Evolutionary conservation across 1,139 yeast genomes (phyloP).

Genomic region (Protomyces inundatus): DNA sequence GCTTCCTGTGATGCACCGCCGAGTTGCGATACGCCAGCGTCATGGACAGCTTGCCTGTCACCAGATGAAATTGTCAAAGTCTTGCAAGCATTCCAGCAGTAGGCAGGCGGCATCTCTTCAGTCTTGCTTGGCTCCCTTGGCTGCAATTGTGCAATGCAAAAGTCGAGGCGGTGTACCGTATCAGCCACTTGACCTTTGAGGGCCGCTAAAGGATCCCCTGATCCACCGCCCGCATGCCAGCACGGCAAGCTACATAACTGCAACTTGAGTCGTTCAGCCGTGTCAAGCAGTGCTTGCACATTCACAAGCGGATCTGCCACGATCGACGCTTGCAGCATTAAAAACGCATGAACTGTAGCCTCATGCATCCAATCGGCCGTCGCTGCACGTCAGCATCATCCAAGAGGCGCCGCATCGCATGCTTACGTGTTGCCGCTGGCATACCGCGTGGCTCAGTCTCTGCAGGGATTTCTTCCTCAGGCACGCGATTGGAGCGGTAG

Average conservation of each 20-base stretch:
- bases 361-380: not conserved
- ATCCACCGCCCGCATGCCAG: not conserved
- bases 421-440: not conserved
- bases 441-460: no score
- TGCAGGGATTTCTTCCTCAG: not conserved
- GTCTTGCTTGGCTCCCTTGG: not conserved
- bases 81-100: not conserved
- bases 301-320: not conserved
- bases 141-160: not conserved
- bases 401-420: not conserved
- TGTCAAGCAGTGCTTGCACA: not conserved
- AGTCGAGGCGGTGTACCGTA: not conserved
- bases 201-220: not conserved
- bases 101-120: not conserved
- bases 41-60: not conserved
- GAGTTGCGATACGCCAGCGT: not conserved
- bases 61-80: not conserved
- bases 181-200: slow-evolving; percentile 7
- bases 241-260: not conserved
- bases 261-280: not conserved
- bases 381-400: not conserved
- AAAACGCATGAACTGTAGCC: slow-evolving; percentile 3
- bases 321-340: slow-evolving; percentile 3
- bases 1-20: not conserved
- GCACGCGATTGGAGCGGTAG: not conserved